Base-by-base conservation (phyloP, 148 eudicot species). In the Chenopodium formosanum region DNA sequence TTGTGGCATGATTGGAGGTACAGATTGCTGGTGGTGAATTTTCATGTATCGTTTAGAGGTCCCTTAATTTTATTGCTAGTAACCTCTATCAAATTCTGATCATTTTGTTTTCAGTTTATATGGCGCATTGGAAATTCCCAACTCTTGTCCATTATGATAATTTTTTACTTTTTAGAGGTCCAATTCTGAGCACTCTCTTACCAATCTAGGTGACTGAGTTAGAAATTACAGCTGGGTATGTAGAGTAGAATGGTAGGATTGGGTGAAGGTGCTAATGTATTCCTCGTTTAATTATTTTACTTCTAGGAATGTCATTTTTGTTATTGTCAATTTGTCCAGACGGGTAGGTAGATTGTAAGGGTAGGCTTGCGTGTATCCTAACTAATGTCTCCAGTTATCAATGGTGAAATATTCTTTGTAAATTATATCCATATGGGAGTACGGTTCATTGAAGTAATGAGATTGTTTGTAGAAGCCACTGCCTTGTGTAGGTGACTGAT, bases 1-100 rank as follows among this genome's bases (percentile, higher is more conserved):
- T 84, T 87, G 63, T 82, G 71, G 50, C 62, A 86, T 73, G 73
- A 80, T 82, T 48, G 79, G 82, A 86, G 89, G 86, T 81, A 79
- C 83, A 85, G 79, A 74, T 84, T 79, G 81, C 68, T 79, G 80
- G 85, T 81, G 73, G 79, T 82, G 82, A 82, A 80, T 77, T 78
- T 73, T 68, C 76, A 77, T 89, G 89, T 88, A 78, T 74, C 81
- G 73, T 84, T 80, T 48, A 25, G 64, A 58, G 75, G 69, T 56
- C 78, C 68, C 70, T 73, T 53, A 69, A 71, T 83, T 83, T 78
- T 62, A 52, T 77, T 82, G 78, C 77, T 70, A 44, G 70, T 44
- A 58, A 60, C 46, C 53, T 29, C 12, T 74, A 52, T 46, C 53
- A 66, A 71, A 76, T 78, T 47, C 75, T 73, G 79, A 53, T 81